A percentile compares a stretch with the other conserved stretches of the same genome.
Conservation (phyloP, 2,329 filamentous ascomycete genomes). For the Penicillium sp. region DNA sequence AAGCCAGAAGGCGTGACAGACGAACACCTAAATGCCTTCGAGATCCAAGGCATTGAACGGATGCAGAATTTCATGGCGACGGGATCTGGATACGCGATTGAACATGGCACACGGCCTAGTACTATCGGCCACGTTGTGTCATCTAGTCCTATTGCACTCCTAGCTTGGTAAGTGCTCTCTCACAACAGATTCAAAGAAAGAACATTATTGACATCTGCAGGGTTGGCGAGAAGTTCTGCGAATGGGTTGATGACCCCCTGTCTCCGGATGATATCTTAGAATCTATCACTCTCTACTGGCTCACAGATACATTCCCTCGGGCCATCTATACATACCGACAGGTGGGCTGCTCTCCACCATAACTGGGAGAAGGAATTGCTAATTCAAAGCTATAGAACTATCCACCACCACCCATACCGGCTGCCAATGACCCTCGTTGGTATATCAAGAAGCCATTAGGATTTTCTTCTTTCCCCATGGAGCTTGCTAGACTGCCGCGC, state of each 20-base stretch:
- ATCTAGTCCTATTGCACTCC: conserved; percentile 32
- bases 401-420: conserved; percentile 18
- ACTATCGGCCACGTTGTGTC: conserved; percentile 39
- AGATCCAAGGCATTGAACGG: conserved; percentile 34
- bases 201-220: conserved; percentile 25
- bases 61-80: conserved; percentile 17
- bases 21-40: conserved; percentile 20
- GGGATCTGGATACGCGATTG: conserved; percentile 28
- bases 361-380: neutral
- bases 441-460: conserved; percentile 49
- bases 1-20: conserved; percentile 26
- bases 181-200: neutral
- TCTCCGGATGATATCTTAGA: conserved; percentile 35
- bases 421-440: conserved; percentile 24
- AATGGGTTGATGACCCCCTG: conserved; percentile 39
- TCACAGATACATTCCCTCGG: conserved; percentile 40
- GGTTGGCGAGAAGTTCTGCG: conserved; percentile 41
- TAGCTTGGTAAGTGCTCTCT: conserved; percentile 30
- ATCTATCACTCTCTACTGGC: conserved; percentile 39
- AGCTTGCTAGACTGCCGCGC: conserved; percentile 44
- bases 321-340: conserved; percentile 37
- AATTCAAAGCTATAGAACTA: conserved; percentile 9
- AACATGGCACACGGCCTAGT: conserved; percentile 35
- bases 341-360: conserved; percentile 14
- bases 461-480: conserved; percentile 48